These are phyloP conservation scores for Pisolithus orientalis DNA, from an alignment of 768 basidiomycete genomes.

Conservation along the genomic window DNA sequence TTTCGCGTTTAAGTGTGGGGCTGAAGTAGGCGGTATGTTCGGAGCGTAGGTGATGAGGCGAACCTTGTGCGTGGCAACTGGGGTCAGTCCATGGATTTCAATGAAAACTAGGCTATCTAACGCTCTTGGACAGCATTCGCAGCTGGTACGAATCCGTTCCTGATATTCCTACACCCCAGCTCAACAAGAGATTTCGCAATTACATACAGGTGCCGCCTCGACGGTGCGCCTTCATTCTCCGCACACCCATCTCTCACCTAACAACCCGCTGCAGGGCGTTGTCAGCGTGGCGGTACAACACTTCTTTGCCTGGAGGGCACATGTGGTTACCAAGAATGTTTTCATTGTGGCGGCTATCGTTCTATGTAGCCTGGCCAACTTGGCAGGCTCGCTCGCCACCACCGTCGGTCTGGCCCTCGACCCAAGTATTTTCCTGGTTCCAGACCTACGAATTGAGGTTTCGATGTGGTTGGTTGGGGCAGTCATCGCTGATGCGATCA, in stretches of 20 bases:
- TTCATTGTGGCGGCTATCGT: slow-evolving; percentile 20
- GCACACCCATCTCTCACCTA: background rate
- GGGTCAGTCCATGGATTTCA: no score
- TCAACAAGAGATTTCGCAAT: background rate
- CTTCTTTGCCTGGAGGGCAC: slow-evolving; percentile 38
- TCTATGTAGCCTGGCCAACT: slow-evolving; percentile 19
- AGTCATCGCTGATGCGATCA: background rate
- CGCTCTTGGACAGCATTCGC: no score
- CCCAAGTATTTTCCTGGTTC: background rate
- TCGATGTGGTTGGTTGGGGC: background rate
- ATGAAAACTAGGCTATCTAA: no score
- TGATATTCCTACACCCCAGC: background rate
- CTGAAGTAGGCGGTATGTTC: no score
- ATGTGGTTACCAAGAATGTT: slow-evolving; percentile 25
- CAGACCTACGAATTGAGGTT: background rate
- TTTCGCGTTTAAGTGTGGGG: no score
- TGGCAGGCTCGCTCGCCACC: slow-evolving; percentile 16
- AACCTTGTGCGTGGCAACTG: no score
- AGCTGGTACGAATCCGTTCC: no score
- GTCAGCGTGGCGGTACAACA: slow-evolving; percentile 36
- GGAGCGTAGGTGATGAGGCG: no score
- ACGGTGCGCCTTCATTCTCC: slow-evolving; percentile 24
- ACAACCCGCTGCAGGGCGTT: slow-evolving; percentile 27
- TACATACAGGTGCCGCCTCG: slow-evolving; percentile 35
- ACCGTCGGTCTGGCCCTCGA: background rate